Conservation (phyloP, 306 rosid species). For the Senna siamea region DNA sequence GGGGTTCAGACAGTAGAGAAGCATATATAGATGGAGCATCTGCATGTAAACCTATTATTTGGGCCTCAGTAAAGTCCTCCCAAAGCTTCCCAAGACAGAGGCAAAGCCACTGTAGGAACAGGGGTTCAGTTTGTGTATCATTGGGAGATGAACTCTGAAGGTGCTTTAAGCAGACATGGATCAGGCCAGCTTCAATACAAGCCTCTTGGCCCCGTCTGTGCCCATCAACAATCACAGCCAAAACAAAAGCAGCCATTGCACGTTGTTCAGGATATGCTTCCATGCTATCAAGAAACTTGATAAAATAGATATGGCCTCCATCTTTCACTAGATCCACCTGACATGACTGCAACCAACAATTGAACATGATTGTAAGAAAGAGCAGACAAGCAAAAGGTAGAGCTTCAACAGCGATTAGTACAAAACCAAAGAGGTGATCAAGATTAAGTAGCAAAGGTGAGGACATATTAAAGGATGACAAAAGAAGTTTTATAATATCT, state of each 20-base stretch:
- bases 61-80: conserved; percentile 91
- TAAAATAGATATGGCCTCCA: conserved; percentile 90
- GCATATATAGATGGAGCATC: conserved; percentile 75
- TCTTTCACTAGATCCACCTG: conserved; percentile 99
- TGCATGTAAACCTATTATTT: conserved; percentile 77
- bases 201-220: conserved; percentile 98
- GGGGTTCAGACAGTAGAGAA: conserved; percentile 77
- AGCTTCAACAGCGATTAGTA: conserved; percentile 18
- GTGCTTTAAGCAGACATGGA: conserved; percentile 86
- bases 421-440: neutral
- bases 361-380: conserved; percentile 36
- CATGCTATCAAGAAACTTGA: conserved; percentile 91
- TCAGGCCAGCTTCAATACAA: conserved; percentile 78
- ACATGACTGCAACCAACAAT: conserved; percentile 77
- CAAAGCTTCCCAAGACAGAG: conserved; percentile 96
- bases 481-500: conserved; percentile 23
- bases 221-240: conserved; percentile 97
- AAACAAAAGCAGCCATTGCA: conserved; percentile 98
- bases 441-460: neutral
- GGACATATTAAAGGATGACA: neutral
- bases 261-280: conserved; percentile 95
- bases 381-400: conserved; percentile 4
- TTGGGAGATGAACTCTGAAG: conserved; percentile 85
- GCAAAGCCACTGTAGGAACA: conserved; percentile 99
- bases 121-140: conserved; percentile 87